Evolutionary conservation across 73 alveolate genomes (phyloP), one percentile per base, ranked within the genome.

Genomic region (Urostyla sp.): DNA sequence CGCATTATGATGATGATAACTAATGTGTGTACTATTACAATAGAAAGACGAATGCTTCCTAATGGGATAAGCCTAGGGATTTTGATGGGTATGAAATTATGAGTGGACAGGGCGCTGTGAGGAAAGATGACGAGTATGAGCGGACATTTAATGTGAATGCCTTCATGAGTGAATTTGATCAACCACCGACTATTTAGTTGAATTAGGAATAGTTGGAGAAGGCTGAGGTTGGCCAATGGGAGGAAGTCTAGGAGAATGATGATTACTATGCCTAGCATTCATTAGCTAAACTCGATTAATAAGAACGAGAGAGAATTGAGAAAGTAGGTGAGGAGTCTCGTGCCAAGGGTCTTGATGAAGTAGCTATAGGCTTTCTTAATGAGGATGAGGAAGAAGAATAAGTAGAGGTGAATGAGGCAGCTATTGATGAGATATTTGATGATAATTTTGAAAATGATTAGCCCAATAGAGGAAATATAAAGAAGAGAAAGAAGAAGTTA

Each of bases 11-110:
- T 49, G 83, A 69, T 28, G 83, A 69, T 16, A 34, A 56, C 34
- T 55, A 59, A 1, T 67, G 34, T 18, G 23, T 49, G 56, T 69
- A 69, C 34, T 69, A 69, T 46, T 69, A 48, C 69, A 69, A 69
- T 55, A 69, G 83, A 49, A 1, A 37, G 6, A 69, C 67, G 2
- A 69, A 69, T 37, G 48, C 44, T 7, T 37, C 66, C 49, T 24
- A 23, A 7, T 69, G 83, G 83, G 83, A 46, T 2, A 45, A 30
- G 34, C 83, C 83, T 5, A 45, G 16, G 8, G 30, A 69, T 15
- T 69, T 69, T 48, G 83, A 69, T 49, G 83, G 83, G 18, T 69
- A 69, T 46, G 83, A 69, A 11, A 69, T 69, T 5, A 69, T 46
- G 67, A 46, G 72, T 4, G 83, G 83, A 21, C 31, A 69, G 54